Conservation (phyloP, 1,139 yeast genomes). For the Ogataea hybrid region DNA sequence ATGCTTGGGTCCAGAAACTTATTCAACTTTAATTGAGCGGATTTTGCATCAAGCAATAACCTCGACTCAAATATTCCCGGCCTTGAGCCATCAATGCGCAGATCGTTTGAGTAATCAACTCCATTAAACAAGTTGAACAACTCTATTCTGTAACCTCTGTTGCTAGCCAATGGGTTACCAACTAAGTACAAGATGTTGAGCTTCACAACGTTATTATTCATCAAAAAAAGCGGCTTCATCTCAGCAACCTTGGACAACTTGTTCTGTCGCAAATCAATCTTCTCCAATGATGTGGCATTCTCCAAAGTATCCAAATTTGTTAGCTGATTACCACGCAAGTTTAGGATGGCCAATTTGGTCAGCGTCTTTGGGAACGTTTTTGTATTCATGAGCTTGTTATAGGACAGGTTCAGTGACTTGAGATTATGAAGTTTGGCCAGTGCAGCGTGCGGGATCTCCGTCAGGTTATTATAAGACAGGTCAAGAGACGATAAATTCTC, state of each 20-base stretch:
- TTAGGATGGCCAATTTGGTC: constrained; percentile 46
- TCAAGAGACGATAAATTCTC: constrained; percentile 54
- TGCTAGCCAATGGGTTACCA: constrained; percentile 42
- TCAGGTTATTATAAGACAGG: constrained; percentile 52
- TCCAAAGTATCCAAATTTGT: constrained; percentile 49
- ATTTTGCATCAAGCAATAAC: constrained; percentile 48
- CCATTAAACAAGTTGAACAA: constrained; percentile 54
- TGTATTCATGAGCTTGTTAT: constrained; percentile 46
- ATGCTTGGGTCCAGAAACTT: constrained; percentile 39
- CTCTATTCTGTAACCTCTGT: constrained; percentile 50
- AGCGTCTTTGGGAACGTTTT: constrained; percentile 40
- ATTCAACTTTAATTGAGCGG: constrained; percentile 43
- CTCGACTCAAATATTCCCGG: constrained; percentile 67
- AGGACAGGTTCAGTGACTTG: constrained; percentile 56
- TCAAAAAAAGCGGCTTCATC: constrained; percentile 37
- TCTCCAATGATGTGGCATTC: constrained; percentile 44
- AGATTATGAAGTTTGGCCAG: constrained; percentile 47
- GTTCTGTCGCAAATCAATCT: constrained; percentile 58
- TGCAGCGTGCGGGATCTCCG: constrained; percentile 49
- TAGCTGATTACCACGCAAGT: constrained; percentile 54
- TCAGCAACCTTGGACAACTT: constrained; percentile 37
- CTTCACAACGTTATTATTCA: constrained; percentile 23
- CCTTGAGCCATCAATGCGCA: constrained; percentile 58
- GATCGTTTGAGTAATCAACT: constrained; percentile 44
- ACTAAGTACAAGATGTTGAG: constrained; percentile 33